Evolutionary conservation across 306 rosid species (phyloP).

Genomic region (Quercus aquifolioides): DNA sequence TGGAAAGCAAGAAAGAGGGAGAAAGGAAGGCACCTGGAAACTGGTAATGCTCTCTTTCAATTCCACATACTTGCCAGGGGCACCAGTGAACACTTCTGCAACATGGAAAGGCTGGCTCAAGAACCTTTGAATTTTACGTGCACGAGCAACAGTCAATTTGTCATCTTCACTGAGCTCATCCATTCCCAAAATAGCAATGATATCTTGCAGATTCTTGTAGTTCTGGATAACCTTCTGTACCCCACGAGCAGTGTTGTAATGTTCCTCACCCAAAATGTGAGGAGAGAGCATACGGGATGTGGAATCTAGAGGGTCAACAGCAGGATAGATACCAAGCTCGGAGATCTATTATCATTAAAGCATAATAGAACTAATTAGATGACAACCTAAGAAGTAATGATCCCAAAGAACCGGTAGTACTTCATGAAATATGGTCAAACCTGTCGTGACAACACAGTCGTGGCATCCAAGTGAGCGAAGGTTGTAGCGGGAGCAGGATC

Average conservation of each 20-base stretch:
- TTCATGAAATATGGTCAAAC: constrained; percentile 32
- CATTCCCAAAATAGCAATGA: constrained; percentile 99
- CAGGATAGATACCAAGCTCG: constrained; percentile 98
- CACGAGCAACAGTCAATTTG: constrained; percentile 96
- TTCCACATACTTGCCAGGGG: constrained; percentile 96
- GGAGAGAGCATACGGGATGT: constrained; percentile 99
- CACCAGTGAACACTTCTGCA: constrained; percentile 99
- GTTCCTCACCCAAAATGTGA: constrained; percentile 88
- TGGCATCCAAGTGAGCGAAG: constrained; percentile 99
- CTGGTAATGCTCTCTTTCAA: constrained; percentile 80
- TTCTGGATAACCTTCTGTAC: constrained; percentile 93
- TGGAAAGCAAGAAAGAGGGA: not conserved
- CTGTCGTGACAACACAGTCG: constrained; percentile 95
- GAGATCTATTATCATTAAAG: constrained; percentile 59
- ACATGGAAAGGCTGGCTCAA: constrained; percentile 99
- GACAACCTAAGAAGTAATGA: not conserved
- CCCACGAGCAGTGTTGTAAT: constrained; percentile 97
- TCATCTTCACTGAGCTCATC: constrained; percentile 99
- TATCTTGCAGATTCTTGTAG: constrained; percentile 99
- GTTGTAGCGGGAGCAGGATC: constrained; percentile 99
- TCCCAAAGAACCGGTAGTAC: not conserved
- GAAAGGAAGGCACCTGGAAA: constrained; percentile 65
- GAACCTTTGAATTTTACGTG: constrained; percentile 81
- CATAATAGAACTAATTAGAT: not conserved
- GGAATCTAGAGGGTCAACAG: constrained; percentile 94